A percentile compares a stretch with the other conserved stretches of the same genome.
phyloP scores from a whole-genome alignment of 129 eudicot species.

The Lactuca sativa region DNA sequence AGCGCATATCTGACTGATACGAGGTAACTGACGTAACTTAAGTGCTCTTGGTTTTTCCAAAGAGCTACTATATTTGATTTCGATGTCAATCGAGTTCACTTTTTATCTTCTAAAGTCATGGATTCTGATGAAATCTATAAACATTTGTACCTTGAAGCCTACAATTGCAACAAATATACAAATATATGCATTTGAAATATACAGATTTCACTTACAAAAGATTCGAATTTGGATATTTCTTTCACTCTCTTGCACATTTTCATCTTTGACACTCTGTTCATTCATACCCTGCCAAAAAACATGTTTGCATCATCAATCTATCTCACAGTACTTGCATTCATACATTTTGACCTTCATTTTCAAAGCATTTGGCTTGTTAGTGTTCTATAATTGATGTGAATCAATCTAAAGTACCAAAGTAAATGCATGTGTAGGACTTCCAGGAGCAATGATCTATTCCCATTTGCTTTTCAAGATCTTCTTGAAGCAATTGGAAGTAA shows the following conservation, averaged over 20 bases:
- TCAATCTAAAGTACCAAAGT: neutral
- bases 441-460: constrained; percentile 24
- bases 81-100: neutral
- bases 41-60: neutral
- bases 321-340: neutral
- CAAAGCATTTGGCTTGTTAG: neutral
- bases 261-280: neutral
- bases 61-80: neutral
- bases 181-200: constrained; percentile 6
- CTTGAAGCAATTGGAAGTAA: constrained; percentile 34
- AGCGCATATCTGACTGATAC: constrained; percentile 24
- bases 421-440: constrained; percentile 20
- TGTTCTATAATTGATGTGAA: neutral
- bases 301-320: neutral
- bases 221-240: neutral
- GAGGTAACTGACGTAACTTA: constrained; percentile 37
- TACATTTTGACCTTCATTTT: neutral
- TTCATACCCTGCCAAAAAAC: constrained; percentile 1
- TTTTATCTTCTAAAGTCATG: neutral
- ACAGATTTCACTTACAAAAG: neutral
- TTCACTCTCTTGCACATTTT: neutral
- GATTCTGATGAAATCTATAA: neutral
- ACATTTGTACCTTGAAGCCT: neutral
- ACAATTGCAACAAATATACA: neutral
- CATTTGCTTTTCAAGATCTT: constrained; percentile 30